A percentile compares a stretch with the other conserved stretches of the same genome.
phyloP scores from a whole-genome alignment of 75 land plant species.

The Adiantum capillusveneris region DNA sequence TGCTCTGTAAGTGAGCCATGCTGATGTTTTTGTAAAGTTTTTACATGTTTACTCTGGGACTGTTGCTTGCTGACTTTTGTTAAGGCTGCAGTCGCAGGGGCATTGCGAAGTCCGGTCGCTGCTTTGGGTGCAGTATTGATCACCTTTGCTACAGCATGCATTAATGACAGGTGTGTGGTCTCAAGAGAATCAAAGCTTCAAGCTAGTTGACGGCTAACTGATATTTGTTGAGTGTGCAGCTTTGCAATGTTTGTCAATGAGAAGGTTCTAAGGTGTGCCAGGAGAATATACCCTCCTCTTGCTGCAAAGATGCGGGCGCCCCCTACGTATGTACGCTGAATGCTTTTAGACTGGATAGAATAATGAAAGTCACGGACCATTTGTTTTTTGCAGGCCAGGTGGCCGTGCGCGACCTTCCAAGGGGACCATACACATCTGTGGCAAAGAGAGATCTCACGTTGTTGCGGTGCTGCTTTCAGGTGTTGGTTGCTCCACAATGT shows the following conservation, averaged over 20 bases:
- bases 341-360: neutral
- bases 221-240: slow-evolving; percentile 41
- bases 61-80: neutral
- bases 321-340: slow-evolving; percentile 45
- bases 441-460: neutral
- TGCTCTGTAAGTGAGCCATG: neutral
- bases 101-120: neutral
- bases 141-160: neutral
- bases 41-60: neutral
- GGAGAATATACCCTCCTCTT: slow-evolving; percentile 82
- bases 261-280: slow-evolving; percentile 72
- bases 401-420: neutral
- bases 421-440: neutral
- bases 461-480: neutral
- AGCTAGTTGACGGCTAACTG: neutral
- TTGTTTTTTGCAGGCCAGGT: neutral
- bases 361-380: neutral
- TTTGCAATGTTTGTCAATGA: slow-evolving; percentile 90
- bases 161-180: too few relatives aligned
- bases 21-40: neutral
- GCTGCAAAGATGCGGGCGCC: slow-evolving; percentile 95
- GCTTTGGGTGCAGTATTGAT: neutral
- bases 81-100: too few relatives aligned
- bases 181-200: neutral
- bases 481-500: neutral